These are phyloP conservation scores for Claviceps sp. DNA, from an alignment of 2,329 filamentous ascomycete genomes.

Conservation along the genomic window DNA sequence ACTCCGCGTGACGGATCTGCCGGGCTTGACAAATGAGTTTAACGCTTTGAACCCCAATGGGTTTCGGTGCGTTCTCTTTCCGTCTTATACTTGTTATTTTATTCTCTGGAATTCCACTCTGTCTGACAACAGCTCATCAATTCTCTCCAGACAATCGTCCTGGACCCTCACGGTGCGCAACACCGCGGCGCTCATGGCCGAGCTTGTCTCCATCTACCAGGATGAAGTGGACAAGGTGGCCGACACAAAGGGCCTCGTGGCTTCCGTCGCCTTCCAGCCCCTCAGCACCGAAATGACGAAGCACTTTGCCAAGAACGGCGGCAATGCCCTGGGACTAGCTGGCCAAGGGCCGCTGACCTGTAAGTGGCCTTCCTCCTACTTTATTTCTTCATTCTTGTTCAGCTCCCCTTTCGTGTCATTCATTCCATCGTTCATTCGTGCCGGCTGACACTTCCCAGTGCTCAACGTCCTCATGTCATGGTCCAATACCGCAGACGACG, in stretches of 20 bases:
- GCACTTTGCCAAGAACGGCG: constrained; percentile 20
- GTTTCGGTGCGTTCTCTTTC: constrained; percentile 6
- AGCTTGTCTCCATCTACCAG: constrained; percentile 11
- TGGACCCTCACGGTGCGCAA: constrained; percentile 12
- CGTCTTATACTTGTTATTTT: background rate
- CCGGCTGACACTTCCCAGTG: background rate
- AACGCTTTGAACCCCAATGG: constrained; percentile 8
- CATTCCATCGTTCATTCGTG: background rate
- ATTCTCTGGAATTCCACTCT: background rate
- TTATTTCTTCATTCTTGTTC: background rate
- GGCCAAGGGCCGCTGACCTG: constrained; percentile 12
- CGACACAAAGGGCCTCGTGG: constrained; percentile 8
- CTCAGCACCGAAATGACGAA: constrained; percentile 24
- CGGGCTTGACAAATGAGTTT: constrained; percentile 11
- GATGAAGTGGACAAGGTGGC: constrained; percentile 11
- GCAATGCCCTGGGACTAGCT: constrained; percentile 18
- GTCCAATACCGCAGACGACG: constrained; percentile 7
- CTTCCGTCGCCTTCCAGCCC: constrained; percentile 24
- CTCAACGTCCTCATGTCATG: background rate
- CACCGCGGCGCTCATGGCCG: constrained; percentile 9
- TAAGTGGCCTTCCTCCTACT: background rate
- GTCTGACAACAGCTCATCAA: background rate
- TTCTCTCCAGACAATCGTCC: background rate
- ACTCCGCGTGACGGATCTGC: constrained; percentile 8
- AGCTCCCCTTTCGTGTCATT: background rate